These are phyloP conservation scores for Parastagonospora nodorum DNA, from an alignment of 2,329 filamentous ascomycete species.

Conservation along the genomic window DNA sequence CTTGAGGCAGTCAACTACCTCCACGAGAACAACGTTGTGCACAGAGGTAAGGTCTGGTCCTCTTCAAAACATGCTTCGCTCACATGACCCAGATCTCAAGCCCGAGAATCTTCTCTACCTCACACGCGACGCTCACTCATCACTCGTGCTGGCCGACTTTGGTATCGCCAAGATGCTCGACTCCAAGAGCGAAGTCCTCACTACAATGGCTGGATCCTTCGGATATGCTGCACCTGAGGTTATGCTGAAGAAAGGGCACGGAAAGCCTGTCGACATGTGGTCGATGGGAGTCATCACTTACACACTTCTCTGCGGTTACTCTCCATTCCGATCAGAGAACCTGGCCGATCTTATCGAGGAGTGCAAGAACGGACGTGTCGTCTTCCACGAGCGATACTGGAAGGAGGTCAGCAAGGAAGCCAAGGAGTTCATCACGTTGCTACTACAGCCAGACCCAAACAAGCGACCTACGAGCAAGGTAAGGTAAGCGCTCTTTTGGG, in stretches of 20 bases:
- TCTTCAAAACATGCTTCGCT: conserved; percentile 13
- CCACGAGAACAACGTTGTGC: conserved; percentile 92
- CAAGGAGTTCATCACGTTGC: conserved; percentile 86
- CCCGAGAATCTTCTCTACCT: conserved; percentile 97
- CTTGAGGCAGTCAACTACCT: conserved; percentile 93
- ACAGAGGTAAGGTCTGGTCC: conserved; percentile 69
- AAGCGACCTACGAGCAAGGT: conserved; percentile 79
- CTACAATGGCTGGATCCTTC: conserved; percentile 98
- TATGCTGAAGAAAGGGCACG: conserved; percentile 96
- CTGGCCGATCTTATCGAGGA: conserved; percentile 92
- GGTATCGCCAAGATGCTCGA: conserved; percentile 99
- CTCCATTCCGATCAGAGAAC: conserved; percentile 94
- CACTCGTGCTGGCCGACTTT: conserved; percentile 93
- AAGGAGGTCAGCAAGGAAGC: conserved; percentile 94
- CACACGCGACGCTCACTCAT: conserved; percentile 75
- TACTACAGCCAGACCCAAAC: conserved; percentile 79
- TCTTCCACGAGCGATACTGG: conserved; percentile 99
- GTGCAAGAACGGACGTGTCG: conserved; percentile 79
- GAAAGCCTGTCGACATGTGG: conserved; percentile 99
- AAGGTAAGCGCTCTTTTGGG: conserved; percentile 32
- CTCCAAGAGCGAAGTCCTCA: conserved; percentile 86
- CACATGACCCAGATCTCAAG: conserved; percentile 75
- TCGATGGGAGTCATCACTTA: conserved; percentile 98
- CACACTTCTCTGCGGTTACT: conserved; percentile 96
- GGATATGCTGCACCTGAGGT: conserved; percentile 97